These are phyloP conservation scores for Colletotrichum higginsianum DNA, from an alignment of 2,329 filamentous ascomycete genomes.

Conservation along the genomic window DNA sequence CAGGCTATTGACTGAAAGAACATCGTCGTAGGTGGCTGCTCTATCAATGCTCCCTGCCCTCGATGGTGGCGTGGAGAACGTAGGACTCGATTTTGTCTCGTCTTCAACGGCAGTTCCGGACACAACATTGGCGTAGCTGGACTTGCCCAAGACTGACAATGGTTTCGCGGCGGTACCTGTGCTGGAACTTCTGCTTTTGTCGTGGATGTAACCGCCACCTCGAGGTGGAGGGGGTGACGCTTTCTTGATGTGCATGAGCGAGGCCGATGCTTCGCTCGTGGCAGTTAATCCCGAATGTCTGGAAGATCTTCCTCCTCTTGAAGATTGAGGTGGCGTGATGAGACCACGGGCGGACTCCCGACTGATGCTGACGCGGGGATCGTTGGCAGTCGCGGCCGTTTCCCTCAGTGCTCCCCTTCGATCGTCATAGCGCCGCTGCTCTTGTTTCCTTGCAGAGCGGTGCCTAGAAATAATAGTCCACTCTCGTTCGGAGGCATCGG, in stretches of 20 bases:
- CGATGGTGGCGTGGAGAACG: constrained; percentile 44
- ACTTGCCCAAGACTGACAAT: constrained; percentile 49
- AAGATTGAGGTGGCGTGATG: constrained; percentile 46
- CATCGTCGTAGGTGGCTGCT: constrained; percentile 44
- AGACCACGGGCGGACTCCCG: constrained; percentile 56
- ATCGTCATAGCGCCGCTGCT: constrained; percentile 59
- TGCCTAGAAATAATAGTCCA: constrained; percentile 53
- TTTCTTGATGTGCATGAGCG: constrained; percentile 59
- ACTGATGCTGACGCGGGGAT: constrained; percentile 59
- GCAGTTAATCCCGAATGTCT: constrained; percentile 51
- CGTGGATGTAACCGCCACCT: constrained; percentile 48
- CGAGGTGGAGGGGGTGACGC: constrained; percentile 52
- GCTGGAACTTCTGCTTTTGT: constrained; percentile 45
- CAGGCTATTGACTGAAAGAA: constrained; percentile 47
- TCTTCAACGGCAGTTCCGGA: constrained; percentile 42
- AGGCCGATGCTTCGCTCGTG: constrained; percentile 59
- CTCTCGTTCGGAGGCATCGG: constrained; percentile 40
- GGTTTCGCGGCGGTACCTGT: constrained; percentile 47
- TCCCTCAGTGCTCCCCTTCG: constrained; percentile 62
- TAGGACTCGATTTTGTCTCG: constrained; percentile 38
- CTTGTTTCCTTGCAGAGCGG: constrained; percentile 57
- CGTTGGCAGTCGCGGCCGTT: constrained; percentile 52
- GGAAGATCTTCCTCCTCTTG: constrained; percentile 43
- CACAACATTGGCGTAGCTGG: constrained; percentile 52
- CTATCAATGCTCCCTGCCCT: constrained; percentile 36